These are phyloP conservation scores for Corylus heterophylla DNA, from an alignment of 306 rosid species.

Conservation along the genomic window DNA sequence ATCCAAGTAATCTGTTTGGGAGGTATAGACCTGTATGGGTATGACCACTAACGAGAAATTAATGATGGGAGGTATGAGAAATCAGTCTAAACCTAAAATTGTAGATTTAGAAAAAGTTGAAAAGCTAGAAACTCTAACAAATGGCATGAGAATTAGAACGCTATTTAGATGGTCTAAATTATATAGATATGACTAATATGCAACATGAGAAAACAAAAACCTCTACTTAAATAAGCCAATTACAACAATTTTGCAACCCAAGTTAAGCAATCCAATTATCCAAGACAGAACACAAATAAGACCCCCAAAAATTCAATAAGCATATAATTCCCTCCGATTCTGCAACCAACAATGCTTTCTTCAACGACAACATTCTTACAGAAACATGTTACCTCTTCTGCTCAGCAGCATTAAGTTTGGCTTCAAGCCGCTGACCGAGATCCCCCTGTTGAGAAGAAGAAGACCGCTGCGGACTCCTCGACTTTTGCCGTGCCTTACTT, in stretches of 20 bases:
- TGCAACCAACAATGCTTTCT: not conserved
- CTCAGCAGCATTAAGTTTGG: conserved; percentile 55
- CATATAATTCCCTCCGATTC: not conserved
- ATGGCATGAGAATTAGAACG: no score
- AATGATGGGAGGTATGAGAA: not conserved
- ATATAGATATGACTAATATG: no score
- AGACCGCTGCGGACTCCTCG: conserved; percentile 41
- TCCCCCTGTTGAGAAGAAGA: conserved; percentile 36
- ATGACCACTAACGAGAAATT: not conserved
- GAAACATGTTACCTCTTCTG: conserved; percentile 38
- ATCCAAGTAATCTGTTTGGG: not conserved
- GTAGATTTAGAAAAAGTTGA: no score
- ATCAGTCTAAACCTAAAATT: no score
- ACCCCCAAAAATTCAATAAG: not conserved
- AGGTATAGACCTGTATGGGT: not conserved
- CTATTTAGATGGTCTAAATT: no score
- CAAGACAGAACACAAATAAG: not conserved
- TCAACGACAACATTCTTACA: not conserved
- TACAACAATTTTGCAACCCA: no score
- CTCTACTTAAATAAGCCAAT: no score
- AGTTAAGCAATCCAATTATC: not conserved
- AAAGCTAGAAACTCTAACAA: no score
- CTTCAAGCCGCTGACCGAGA: conserved; percentile 49
- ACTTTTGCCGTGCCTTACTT: conserved; percentile 50
- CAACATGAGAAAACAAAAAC: no score